Evolutionary conservation across 1,284 basidiomycete species (phyloP), one percentile per base, ranked within the genome.

Genomic region (Irpex sp.): DNA sequence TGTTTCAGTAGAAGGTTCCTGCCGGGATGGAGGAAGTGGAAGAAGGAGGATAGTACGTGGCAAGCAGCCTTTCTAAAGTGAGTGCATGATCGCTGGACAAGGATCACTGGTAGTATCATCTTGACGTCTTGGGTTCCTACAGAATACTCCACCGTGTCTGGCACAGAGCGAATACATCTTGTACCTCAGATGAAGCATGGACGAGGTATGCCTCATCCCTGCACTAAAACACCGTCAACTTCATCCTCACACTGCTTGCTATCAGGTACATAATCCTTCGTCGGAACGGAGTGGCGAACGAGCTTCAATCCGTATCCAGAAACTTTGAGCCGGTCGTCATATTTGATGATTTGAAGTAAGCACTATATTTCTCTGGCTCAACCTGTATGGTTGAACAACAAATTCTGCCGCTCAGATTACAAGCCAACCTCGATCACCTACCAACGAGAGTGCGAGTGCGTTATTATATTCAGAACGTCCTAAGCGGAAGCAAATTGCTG

Each of bases 161-260:
- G 81, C 90, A 92, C 72, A 83, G 90, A 58, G 82, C 79, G 70
- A 79, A 77, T 38, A 85, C 85, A 2, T 79, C 81, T 21, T 93
- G 91, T 70, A 91, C 89, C n/a, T 74, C 83, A 5, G 89, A 91
- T 67, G 91, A 93, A 75, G 79, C 89, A 21, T 93, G 91, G 91
- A 92, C 90, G 55, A 91, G 86, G 88, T 92, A 71, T 66, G 79
- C 69, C 9, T 62, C 58, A 62, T 40, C 8, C 4, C 15, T 60
- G 68, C 71, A 51, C 72, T 59, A 64, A 51, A 26, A 60, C 56
- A 44, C 21, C n/a, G 34, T 55, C 15, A 52, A 17, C 48, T 17
- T 31, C 19, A 56, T 36, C 59, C 21, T 34, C 57, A 54, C 55
- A 38, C 36, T 44, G 26, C 40, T 54, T 17, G 21, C 21, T 21